Base-by-base conservation (phyloP, 306 rosid species). In the Vigna hirtella region DNA sequence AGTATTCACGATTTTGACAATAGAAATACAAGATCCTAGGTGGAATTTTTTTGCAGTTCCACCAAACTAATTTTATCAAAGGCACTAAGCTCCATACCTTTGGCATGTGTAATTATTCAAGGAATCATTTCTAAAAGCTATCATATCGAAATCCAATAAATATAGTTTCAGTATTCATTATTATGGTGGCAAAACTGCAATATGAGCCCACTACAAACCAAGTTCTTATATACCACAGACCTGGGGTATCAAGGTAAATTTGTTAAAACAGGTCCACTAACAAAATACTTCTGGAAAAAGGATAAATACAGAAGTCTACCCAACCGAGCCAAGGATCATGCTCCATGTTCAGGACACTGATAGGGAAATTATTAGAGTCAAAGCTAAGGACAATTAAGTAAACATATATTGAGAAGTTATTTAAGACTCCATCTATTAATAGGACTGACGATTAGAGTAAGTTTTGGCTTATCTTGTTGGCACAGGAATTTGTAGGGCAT, bases 121-220 rank as follows among this genome's bases (percentile, higher is more conserved):
- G 24, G 56, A 51, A 70, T 38, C 38, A 64, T 26, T 64, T 38
- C 9, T 8, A 38, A 64, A 49, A 34, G 22, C 50, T 15, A 36
- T n/a, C 24, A 17, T 64, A 64, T 38, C n/a, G 0, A n/a, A 64
- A 17, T 34, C 40, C 7, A 34, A 34, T 5, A 7, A 34, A 34
- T 34, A 34, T 34, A 34, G 7, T 30, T 26, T 36, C 15, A 36
- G 30, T n/a, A 64, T 38, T n/a, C 70, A 18, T 40, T 22, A 64
- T 36, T 64, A 36, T 64, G 70, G n/a, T 61, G 9, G 14, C 6
- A 61, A 59, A 59, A 61, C 22, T 14, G 43, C 67, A 32, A 61
- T 3, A 26, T 26, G 28, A 26, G 28, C 43, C 67, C 45, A 34
- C 67, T 15, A 61, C 45, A 30, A 32, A 30, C 12, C 0, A 6